Evolutionary conservation across 805 yeast species (phyloP).

Genomic region (Cyberlindnera japonica): DNA sequence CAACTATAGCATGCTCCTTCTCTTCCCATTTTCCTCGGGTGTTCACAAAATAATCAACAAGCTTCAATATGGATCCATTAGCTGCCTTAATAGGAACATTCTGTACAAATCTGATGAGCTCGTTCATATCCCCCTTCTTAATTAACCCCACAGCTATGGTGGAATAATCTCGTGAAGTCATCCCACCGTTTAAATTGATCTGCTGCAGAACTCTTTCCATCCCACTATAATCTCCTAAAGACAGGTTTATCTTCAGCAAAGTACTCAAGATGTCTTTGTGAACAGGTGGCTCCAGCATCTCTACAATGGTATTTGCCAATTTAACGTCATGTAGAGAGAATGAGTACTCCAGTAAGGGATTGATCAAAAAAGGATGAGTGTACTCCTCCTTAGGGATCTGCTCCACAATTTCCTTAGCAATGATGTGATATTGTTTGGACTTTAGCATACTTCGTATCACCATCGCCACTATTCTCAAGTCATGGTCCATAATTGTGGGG

Average conservation of each 20-base stretch:
- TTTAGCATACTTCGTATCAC: slow-evolving; percentile 16
- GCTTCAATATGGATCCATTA: slow-evolving; percentile 15
- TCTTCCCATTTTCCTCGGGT: slow-evolving; percentile 10
- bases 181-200: slow-evolving; percentile 13
- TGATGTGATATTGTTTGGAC: slow-evolving; percentile 9
- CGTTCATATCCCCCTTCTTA: slow-evolving; percentile 12
- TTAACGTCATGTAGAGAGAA: slow-evolving; percentile 8
- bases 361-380: slow-evolving; percentile 13
- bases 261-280: slow-evolving; percentile 16
- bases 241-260: slow-evolving; percentile 19
- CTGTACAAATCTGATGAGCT: slow-evolving; percentile 8
- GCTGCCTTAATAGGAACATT: slow-evolving; percentile 4
- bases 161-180: slow-evolving; percentile 19
- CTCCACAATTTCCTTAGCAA: slow-evolving; percentile 20
- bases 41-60: slow-evolving; percentile 16
- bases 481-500: slow-evolving; percentile 19
- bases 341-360: slow-evolving; percentile 16
- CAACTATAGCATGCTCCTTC: slow-evolving; percentile 15
- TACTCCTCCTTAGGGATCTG: slow-evolving; percentile 13
- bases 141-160: slow-evolving; percentile 20
- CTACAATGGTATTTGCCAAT: slow-evolving; percentile 17
- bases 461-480: slow-evolving; percentile 12
- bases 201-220: slow-evolving; percentile 21
- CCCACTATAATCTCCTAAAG: slow-evolving; percentile 17
- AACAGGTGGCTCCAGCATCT: slow-evolving; percentile 14